phyloP scores from a whole-genome alignment of 2,329 filamentous ascomycete species.

The Monosporascus sp. region DNA sequence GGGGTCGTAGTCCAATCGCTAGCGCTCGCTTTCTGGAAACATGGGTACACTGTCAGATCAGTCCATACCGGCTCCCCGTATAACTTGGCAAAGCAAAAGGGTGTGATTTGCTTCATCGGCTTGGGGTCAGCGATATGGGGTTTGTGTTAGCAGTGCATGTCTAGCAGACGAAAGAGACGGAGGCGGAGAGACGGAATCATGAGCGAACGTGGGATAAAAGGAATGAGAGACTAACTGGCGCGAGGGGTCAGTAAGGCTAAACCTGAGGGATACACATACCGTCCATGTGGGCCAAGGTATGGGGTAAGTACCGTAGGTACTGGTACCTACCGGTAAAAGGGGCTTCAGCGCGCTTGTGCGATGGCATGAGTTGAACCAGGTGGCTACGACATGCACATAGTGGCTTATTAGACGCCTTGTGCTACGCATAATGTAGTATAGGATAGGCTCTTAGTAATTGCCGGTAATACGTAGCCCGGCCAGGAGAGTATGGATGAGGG shows the following conservation, averaged over 20 bases:
- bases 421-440: not conserved
- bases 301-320: not conserved
- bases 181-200: not conserved
- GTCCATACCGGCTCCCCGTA: not conserved
- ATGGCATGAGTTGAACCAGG: not conserved
- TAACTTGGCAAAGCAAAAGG: not conserved
- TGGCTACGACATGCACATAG: not conserved
- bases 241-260: not conserved
- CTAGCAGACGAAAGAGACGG: not conserved
- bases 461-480: no score
- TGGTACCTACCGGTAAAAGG: not conserved
- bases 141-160: not conserved
- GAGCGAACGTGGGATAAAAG: not conserved
- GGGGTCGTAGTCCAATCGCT: no score
- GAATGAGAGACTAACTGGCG: not conserved
- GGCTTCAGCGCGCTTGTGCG: not conserved
- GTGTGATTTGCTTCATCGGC: not conserved
- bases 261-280: not conserved
- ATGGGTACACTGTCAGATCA: no score
- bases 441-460: no score
- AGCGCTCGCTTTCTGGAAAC: no score
- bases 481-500: no score
- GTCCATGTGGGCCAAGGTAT: not conserved
- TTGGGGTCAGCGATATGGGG: not conserved
- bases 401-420: not conserved